Base-by-base conservation (phyloP, 805 yeast species). In the Lachancea quebecensis region DNA sequence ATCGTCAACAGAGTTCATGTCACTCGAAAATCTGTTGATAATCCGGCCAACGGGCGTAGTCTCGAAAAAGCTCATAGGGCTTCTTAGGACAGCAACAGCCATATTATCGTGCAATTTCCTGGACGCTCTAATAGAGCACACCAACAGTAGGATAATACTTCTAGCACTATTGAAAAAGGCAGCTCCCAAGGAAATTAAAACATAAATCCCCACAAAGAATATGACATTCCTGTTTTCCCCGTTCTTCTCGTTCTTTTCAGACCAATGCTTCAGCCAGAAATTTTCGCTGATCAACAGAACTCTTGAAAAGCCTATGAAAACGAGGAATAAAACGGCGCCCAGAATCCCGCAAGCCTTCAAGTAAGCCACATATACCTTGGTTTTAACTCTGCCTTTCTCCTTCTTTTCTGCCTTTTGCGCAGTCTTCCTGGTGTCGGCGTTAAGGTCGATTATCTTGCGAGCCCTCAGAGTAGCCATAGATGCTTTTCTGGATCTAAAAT, bases 191-290 rank as follows among this genome's bases (percentile, higher is more conserved):
- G 87, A 85, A 45, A 82, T 65, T 11, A 68, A 43, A 9, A 81
- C 78, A 59, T 81, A 82, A 18, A 81, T 54, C 1, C 70, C 68
- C 47, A 81, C 75, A 59, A 70, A 82, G 48, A 56, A 63, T 45
- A 65, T 57, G 7, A 76, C 74, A 37, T 73, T 52, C 4, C 59
- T 56, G 50, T 78, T 81, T 1, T 50, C 45, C 10, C 77, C 77
- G 36, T 58, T 51, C 21, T 67, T 69, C 29, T 66, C 66, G 34
- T 68, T 65, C 8, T 67, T 60, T 52, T 81, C 86, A 1, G 88
- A 76, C 90, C 90, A 82, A 49, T 73, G 68, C 51, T 81, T 82
- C 53, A 82, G 68, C 82, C 86, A 80, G 57, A 77, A 78, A 57
- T 75, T 79, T 38, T 78, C 77, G 8, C 67, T 64, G 17, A 70